phyloP scores from a whole-genome alignment of 345 rosid genomes.

The Salix exigua region DNA sequence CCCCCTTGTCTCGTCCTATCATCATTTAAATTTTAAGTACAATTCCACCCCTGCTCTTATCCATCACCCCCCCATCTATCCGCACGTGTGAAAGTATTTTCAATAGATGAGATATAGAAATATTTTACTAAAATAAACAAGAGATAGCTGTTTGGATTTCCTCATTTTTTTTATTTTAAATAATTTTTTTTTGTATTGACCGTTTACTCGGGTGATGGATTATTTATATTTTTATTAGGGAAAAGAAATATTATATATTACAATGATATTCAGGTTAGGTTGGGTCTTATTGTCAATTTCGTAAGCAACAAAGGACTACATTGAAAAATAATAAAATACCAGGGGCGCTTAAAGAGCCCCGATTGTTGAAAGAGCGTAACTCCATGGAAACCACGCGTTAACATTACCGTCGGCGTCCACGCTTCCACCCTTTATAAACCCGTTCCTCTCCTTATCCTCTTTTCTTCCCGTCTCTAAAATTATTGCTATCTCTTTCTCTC shows the following conservation, averaged over 20 bases:
- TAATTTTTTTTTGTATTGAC: too few relatives aligned
- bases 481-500: not conserved
- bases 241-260: too few relatives aligned
- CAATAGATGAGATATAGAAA: too few relatives aligned
- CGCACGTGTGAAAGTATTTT: not conserved
- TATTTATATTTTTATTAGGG: too few relatives aligned
- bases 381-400: not conserved
- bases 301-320: not conserved
- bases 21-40: too few relatives aligned
- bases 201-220: too few relatives aligned
- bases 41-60: not conserved
- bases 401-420: not conserved
- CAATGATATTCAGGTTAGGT: too few relatives aligned
- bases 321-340: not conserved
- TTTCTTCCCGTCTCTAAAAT: not conserved
- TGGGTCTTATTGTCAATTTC: too few relatives aligned
- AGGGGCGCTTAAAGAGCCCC: too few relatives aligned
- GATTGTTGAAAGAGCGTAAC: not conserved
- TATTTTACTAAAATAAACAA: too few relatives aligned
- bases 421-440: not conserved
- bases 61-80: not conserved
- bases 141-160: too few relatives aligned
- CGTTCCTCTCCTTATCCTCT: not conserved
- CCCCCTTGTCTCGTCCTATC: not conserved
- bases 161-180: too few relatives aligned